Conservation (phyloP, 129 eudicot genomes). For the Artemisia argyi region DNA sequence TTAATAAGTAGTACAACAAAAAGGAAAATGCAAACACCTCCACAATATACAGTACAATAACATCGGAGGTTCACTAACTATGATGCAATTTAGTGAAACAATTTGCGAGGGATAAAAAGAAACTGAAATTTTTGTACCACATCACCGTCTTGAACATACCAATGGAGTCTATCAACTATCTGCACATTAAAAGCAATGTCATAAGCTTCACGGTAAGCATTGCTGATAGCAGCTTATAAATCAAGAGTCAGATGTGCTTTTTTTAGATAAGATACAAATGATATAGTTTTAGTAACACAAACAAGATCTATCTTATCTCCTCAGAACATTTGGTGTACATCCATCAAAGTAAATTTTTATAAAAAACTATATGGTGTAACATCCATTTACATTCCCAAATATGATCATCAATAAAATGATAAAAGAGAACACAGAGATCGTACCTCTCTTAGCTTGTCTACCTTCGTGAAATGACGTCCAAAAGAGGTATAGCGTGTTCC, state of each 20-base stretch:
- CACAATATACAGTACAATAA: too few species aligned
- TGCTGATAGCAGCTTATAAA: not conserved
- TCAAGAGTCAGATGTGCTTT: not conserved
- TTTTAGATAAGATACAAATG: not conserved
- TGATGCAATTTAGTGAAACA: conserved; percentile 6
- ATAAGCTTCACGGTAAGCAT: conserved; percentile 8
- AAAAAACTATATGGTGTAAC: not conserved
- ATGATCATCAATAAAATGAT: conserved; percentile 8
- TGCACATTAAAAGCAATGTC: conserved; percentile 33
- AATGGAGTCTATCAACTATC: conserved; percentile 62
- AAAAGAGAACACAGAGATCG: not conserved
- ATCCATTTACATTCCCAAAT: conserved; percentile 11
- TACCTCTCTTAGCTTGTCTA: conserved; percentile 58
- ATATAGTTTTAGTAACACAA: not conserved
- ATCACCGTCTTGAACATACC: conserved; percentile 64
- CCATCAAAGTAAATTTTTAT: conserved; percentile 4
- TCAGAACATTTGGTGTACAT: not conserved
- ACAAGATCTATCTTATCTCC: conserved; percentile 3
- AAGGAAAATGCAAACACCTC: not conserved
- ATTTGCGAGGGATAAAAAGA: not conserved
- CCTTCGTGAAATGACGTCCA: conserved; percentile 62
- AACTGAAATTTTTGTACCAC: conserved; percentile 32
- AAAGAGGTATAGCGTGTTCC: conserved; percentile 46
- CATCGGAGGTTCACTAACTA: too few species aligned
- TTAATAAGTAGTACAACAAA: not conserved